A percentile compares a stretch with the other conserved stretches of the same genome.
phyloP scores from a whole-genome alignment of 1,284 basidiomycete genomes.

The Tetrapyrgos nigripes region DNA sequence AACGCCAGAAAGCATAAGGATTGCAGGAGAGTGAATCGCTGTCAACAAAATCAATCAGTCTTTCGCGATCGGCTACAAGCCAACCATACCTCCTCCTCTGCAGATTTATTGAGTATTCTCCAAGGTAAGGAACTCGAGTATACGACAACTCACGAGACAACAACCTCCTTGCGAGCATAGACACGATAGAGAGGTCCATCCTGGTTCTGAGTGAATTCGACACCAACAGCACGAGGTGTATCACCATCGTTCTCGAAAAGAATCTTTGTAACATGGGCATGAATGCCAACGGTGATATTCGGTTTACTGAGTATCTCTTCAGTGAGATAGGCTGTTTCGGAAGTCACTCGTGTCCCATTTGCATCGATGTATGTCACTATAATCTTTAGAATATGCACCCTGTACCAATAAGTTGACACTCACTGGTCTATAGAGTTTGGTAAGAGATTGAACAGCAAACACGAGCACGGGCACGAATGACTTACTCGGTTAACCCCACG shows the following conservation, averaged over 20 bases:
- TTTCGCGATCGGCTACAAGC: no score
- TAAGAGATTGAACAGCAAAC: not conserved
- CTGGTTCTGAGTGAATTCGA: constrained; percentile 55
- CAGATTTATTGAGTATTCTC: not conserved
- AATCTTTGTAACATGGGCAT: constrained; percentile 59
- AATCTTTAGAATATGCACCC: constrained; percentile 3
- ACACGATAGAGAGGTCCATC: constrained; percentile 46
- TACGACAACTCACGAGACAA: constrained; percentile 57
- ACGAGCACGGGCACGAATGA: constrained; percentile 10
- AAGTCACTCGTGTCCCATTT: constrained; percentile 57
- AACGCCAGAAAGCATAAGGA: constrained; percentile 75
- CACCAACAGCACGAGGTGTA: constrained; percentile 59
- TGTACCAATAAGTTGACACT: constrained; percentile 16
- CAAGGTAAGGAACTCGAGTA: not conserved
- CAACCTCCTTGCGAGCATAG: constrained; percentile 61
- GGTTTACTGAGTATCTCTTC: constrained; percentile 61
- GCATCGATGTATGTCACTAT: constrained; percentile 69
- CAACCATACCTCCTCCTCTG: not conserved
- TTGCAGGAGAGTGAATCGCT: constrained; percentile 19
- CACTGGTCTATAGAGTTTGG: constrained; percentile 3
- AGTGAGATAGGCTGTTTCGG: constrained; percentile 71
- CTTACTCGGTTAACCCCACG: constrained; percentile 60
- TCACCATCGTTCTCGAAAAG: constrained; percentile 57
- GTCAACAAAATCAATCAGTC: not conserved
- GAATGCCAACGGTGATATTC: constrained; percentile 64